phyloP scores from a whole-genome alignment of 805 yeast species.

The Candida tammaniensis region DNA sequence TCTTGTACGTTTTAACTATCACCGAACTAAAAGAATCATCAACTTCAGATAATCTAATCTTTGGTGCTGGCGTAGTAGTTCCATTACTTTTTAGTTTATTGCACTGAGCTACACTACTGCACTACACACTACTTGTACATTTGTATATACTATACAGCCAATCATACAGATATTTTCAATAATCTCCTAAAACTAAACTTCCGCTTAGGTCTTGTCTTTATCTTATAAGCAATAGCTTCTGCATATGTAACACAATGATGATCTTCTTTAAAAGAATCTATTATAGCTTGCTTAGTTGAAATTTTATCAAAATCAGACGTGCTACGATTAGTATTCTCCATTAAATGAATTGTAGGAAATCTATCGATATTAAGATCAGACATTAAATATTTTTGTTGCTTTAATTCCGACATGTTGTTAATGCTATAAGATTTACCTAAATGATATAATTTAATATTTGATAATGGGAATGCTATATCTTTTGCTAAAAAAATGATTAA shows the following conservation, averaged over 20 bases:
- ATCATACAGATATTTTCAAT: neutral
- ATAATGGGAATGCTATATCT: neutral
- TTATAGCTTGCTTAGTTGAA: too few relatives aligned
- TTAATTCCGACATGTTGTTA: constrained; percentile 3
- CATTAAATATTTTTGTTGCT: constrained; percentile 1
- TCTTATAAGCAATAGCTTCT: constrained; percentile 9
- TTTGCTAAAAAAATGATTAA: constrained; percentile 9
- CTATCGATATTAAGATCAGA: constrained; percentile 8
- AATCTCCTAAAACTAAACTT: neutral
- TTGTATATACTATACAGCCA: neutral
- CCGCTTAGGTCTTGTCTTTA: neutral
- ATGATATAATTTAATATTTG: constrained; percentile 12
- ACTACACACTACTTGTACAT: too few relatives aligned
- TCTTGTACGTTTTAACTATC: constrained; percentile 67
- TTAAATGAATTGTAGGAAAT: constrained; percentile 13
- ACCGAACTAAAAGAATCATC: constrained; percentile 23
- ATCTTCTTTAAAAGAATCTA: neutral
- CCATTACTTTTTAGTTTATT: constrained; percentile 25
- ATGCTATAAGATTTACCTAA: constrained; percentile 11
- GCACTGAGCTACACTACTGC: constrained; percentile 12
- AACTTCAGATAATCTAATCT: constrained; percentile 12
- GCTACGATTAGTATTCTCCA: constrained; percentile 1
- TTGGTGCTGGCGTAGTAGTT: constrained; percentile 23
- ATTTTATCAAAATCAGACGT: too few relatives aligned
- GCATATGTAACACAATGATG: constrained; percentile 10